Conservation (phyloP, 768 basidiomycete genomes). For the Suillus subluteus region DNA sequence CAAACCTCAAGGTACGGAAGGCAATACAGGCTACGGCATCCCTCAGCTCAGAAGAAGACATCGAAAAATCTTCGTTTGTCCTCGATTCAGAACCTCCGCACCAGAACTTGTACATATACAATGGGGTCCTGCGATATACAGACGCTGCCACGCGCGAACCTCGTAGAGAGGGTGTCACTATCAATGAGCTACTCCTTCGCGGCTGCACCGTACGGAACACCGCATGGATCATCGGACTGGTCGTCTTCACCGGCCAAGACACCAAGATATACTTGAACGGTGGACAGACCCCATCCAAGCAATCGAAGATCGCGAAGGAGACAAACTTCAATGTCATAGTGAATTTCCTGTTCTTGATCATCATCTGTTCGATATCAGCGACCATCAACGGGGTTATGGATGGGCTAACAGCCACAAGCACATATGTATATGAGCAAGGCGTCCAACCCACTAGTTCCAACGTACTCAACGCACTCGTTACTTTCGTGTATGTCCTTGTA, state of each 20-base stretch:
- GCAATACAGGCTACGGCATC: constrained; percentile 74
- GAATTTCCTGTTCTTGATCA: constrained; percentile 80
- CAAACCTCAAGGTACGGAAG: constrained; percentile 89
- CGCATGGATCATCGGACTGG: constrained; percentile 90
- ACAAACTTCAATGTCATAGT: constrained; percentile 98
- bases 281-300: constrained; percentile 93
- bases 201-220: constrained; percentile 92
- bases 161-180: constrained; percentile 74
- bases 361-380: constrained; percentile 78
- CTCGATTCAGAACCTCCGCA: constrained; percentile 94
- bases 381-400: constrained; percentile 79
- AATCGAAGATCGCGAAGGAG: constrained; percentile 96
- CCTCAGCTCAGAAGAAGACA: constrained; percentile 85
- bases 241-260: constrained; percentile 91
- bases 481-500: constrained; percentile 75
- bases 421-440: constrained; percentile 70
- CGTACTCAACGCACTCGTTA: constrained; percentile 79
- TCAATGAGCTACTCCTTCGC: constrained; percentile 91
- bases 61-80: constrained; percentile 84
- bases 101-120: constrained; percentile 90
- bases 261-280: constrained; percentile 93
- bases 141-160: constrained; percentile 53
- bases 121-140: constrained; percentile 79
- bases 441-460: constrained; percentile 62
- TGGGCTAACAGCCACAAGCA: constrained; percentile 60